A percentile compares a stretch with the other conserved stretches of the same genome.
Evolutionary conservation across 2,329 filamentous ascomycete genomes (phyloP).

Genomic region (Ceratocystis cubensis): DNA sequence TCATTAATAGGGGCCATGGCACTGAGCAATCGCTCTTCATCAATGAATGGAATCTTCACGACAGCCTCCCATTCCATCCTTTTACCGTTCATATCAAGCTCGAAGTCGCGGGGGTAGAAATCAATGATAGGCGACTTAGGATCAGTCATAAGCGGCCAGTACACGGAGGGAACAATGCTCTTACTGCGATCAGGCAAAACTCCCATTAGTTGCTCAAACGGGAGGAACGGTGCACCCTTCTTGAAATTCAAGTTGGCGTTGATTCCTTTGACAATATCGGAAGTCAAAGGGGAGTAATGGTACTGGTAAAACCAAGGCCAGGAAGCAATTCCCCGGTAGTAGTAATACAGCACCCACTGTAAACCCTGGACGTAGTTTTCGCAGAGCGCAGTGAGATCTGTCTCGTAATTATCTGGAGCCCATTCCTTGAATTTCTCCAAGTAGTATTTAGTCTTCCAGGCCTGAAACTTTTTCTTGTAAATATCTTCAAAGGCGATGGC

Average conservation of each 20-base stretch:
- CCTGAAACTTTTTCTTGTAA: constrained; percentile 78
- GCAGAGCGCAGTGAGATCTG: constrained; percentile 66
- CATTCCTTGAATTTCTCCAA: constrained; percentile 75
- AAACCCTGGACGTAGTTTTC: constrained; percentile 97
- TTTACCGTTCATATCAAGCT: constrained; percentile 98
- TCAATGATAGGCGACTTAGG: constrained; percentile 86
- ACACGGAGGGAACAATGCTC: constrained; percentile 77
- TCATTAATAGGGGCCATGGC: constrained; percentile 81
- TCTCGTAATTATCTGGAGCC: constrained; percentile 61
- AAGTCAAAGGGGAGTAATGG: constrained; percentile 96
- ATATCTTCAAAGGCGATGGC: constrained; percentile 67
- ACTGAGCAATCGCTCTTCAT: constrained; percentile 69
- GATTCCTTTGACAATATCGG: constrained; percentile 81
- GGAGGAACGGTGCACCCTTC: constrained; percentile 86
- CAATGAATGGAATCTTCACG: constrained; percentile 97
- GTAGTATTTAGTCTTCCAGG: constrained; percentile 95
- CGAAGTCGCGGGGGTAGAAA: constrained; percentile 94
- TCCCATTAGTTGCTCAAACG: constrained; percentile 95
- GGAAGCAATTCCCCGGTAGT: constrained; percentile 90
- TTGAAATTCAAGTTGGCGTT: constrained; percentile 81
- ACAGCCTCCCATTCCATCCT: constrained; percentile 99
- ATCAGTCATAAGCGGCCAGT: constrained; percentile 87
- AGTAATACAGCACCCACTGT: constrained; percentile 97
- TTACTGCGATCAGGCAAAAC: constrained; percentile 96
- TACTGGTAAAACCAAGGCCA: constrained; percentile 98